Base-by-base conservation (phyloP, 2,329 filamentous ascomycete species). In the Ophiostoma triangulosporum region DNA sequence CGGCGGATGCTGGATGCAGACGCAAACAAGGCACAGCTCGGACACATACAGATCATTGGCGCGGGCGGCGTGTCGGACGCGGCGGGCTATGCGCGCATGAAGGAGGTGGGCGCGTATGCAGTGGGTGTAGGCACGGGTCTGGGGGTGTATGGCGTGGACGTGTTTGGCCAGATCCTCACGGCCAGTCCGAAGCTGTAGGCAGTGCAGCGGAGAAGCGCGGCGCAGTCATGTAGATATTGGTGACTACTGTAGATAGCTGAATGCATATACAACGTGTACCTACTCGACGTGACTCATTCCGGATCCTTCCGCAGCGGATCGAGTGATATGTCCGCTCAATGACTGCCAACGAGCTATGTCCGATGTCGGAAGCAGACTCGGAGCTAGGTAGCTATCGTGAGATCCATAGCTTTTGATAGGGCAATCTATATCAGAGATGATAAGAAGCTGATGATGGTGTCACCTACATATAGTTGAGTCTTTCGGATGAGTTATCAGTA, bases 61-160 rank as follows among this genome's bases (percentile, higher is more conserved):
- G 76, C 86, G 0, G 86, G 86, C 1, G 86, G 86, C 1, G 86
- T 90, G 1, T 69, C 73, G 24, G 83, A 89, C 63, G 69, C 66
- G 0, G 72, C 67, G 3, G 84, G 83, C 1, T 87, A 75, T 59
- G 66, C 67, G 54, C 72, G 86, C 58, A 89, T 88, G 84, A 73
- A 70, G 58, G 68, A 65, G 6, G 85, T 78, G 0, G 86, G 86
- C 0, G 86, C 85, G 0, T 69, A 62, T 22, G 80, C 77, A 0
- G 83, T 88, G 0, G 86, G 76, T 0, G 74, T 88, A 45, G 86
- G 79, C 0, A 89, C 84, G 2, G 84, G 78, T 4, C 64, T 89
- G 48, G 84, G 84, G 2, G 69, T 76, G 50, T 75, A 77, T 58
- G 85, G 85, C 0, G 63, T 83, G 0, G 62, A 54, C 0, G 72